These are phyloP conservation scores for Hypericum perforatum DNA, from an alignment of 345 rosid genomes.

Conservation along the genomic window DNA sequence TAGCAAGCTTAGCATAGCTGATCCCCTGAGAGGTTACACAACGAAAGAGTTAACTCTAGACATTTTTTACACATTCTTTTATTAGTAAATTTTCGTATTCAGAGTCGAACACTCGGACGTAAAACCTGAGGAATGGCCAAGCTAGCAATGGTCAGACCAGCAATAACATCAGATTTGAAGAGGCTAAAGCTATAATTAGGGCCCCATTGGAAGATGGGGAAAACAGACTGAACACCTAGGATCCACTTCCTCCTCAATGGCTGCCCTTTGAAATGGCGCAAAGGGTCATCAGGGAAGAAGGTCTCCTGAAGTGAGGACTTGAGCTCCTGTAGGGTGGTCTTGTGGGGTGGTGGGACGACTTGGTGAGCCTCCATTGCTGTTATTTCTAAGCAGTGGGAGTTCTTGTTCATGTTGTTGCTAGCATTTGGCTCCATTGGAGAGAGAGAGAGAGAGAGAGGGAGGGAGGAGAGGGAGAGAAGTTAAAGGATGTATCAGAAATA, in stretches of 20 bases:
- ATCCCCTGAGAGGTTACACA: conserved; percentile 51
- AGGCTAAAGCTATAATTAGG: conserved; percentile 55
- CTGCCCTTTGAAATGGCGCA: conserved; percentile 88
- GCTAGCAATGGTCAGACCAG: conserved; percentile 98
- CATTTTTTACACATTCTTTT: too few species aligned
- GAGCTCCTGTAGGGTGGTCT: conserved; percentile 44
- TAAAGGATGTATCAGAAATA: neutral
- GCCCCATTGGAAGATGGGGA: conserved; percentile 92
- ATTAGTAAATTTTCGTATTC: too few species aligned
- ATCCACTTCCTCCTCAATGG: conserved; percentile 38
- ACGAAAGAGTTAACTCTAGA: too few species aligned
- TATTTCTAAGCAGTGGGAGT: neutral
- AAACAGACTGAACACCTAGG: conserved; percentile 60
- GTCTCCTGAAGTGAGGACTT: conserved; percentile 65
- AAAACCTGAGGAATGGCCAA: conserved; percentile 95
- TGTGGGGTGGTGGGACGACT: conserved; percentile 69
- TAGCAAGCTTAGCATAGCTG: conserved; percentile 93
- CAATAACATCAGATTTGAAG: conserved; percentile 72
- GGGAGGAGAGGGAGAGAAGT: neutral
- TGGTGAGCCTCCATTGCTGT: conserved; percentile 48
- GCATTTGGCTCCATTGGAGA: neutral
- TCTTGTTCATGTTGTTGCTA: neutral
- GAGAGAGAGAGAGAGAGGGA: conserved; percentile 7
- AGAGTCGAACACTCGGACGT: too few species aligned
- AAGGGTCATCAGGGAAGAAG: conserved; percentile 91